These are phyloP conservation scores for Turritis glabra DNA, from an alignment of 345 rosid species.

Conservation along the genomic window DNA sequence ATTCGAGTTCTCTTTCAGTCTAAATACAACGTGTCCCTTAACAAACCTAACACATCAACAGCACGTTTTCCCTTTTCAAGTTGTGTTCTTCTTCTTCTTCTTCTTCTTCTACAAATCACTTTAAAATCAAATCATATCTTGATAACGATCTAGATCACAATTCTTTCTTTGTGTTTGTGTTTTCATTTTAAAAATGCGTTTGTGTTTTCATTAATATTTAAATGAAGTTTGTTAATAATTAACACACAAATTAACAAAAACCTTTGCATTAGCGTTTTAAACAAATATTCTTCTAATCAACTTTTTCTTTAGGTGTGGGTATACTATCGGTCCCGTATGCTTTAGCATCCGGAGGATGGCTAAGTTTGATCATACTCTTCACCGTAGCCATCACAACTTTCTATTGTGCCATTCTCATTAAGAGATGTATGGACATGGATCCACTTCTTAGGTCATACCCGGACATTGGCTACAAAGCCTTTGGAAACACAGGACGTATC, in stretches of 20 bases:
- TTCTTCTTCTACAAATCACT: constrained; percentile 11
- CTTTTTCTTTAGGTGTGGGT: constrained; percentile 66
- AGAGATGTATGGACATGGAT: constrained; percentile 79
- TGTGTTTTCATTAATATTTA: background rate
- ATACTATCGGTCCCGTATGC: constrained; percentile 85
- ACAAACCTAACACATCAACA: constrained; percentile 17
- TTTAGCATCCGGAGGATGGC: constrained; percentile 91
- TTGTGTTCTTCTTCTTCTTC: constrained; percentile 25
- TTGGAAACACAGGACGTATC: constrained; percentile 67
- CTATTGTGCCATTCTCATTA: constrained; percentile 68
- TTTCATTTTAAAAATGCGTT: background rate
- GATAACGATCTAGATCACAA: background rate
- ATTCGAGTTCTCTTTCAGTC: background rate
- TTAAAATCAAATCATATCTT: background rate
- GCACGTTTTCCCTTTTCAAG: constrained; percentile 18
- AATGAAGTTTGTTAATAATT: too few relatives aligned
- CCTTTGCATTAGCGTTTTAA: background rate
- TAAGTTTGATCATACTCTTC: constrained; percentile 65
- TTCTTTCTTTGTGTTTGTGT: background rate
- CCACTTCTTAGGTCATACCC: constrained; percentile 69
- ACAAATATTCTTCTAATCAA: background rate
- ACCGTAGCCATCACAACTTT: constrained; percentile 58
- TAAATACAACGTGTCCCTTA: constrained; percentile 16
- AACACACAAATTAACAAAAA: background rate
- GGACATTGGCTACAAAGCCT: constrained; percentile 80